Evolutionary conservation across 2,329 filamentous ascomycete genomes (phyloP).

Genomic region (Claviceps maximensis): DNA sequence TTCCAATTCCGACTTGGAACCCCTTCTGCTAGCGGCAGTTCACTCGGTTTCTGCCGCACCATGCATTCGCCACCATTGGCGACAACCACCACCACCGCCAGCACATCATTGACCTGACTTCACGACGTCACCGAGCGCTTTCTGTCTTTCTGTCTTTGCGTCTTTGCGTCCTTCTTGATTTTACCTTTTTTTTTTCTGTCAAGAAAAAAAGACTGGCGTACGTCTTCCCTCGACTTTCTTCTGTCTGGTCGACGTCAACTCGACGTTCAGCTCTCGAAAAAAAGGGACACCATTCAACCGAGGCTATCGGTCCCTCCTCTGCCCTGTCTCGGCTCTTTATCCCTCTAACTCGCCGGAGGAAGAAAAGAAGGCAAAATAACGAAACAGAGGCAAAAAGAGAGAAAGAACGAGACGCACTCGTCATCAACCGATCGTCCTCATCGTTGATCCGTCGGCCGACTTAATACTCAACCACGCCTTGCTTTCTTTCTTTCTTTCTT

Average conservation of each 20-base stretch:
- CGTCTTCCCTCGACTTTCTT: too few species aligned
- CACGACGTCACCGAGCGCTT: too few species aligned
- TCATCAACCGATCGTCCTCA: background rate
- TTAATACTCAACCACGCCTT: background rate
- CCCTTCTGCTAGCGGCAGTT: background rate
- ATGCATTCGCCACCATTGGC: background rate
- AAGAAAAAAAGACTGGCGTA: background rate
- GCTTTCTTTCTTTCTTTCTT: too few species aligned
- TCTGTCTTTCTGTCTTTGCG: too few species aligned
- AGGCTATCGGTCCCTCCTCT: background rate
- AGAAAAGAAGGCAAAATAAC: background rate
- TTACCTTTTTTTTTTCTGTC: background rate
- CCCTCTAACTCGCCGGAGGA: background rate
- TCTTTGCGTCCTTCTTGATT: background rate
- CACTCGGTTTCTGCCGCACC: background rate
- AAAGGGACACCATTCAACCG: background rate
- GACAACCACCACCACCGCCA: background rate
- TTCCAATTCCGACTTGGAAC: background rate
- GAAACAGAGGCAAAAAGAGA: background rate
- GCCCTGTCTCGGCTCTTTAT: background rate
- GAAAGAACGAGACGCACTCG: background rate
- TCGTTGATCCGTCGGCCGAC: slow-evolving; percentile 4
- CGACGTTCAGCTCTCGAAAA: background rate
- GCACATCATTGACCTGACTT: background rate
- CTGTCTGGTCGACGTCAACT: background rate